phyloP scores from a whole-genome alignment of 805 yeast species.

The Candida gorgasii region DNA sequence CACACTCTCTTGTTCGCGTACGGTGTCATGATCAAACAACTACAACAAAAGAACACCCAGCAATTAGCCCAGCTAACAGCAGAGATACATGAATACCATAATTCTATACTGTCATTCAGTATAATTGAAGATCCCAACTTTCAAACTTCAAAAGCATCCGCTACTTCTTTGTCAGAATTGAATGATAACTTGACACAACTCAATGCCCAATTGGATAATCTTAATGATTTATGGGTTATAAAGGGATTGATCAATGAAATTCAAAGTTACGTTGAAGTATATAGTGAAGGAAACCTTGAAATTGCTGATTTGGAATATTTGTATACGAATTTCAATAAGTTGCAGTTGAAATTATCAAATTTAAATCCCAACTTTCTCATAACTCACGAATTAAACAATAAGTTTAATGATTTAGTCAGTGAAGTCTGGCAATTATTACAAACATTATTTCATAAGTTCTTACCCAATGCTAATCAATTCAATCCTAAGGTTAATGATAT shows the following conservation, averaged over 20 bases:
- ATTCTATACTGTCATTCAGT: slow-evolving; percentile 15
- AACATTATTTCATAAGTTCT: slow-evolving; percentile 17
- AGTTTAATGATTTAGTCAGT: slow-evolving; percentile 11
- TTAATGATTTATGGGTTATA: slow-evolving; percentile 29
- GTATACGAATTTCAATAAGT: slow-evolving; percentile 20
- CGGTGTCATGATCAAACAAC: slow-evolving; percentile 12
- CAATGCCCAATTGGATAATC: slow-evolving; percentile 12
- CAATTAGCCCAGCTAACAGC: slow-evolving; percentile 5
- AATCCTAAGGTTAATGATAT: slow-evolving; percentile 11
- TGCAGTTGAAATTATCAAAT: slow-evolving; percentile 16
- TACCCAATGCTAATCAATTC: slow-evolving; percentile 23
- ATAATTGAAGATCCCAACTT: slow-evolving; percentile 22
- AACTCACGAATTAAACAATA: slow-evolving; percentile 15
- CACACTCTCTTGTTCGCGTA: too few relatives aligned
- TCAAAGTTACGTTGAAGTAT: slow-evolving; percentile 14
- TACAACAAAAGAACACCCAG: slow-evolving; percentile 7
- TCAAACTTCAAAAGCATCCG: slow-evolving; percentile 4
- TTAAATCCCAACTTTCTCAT: slow-evolving; percentile 17
- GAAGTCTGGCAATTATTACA: slow-evolving; percentile 17
- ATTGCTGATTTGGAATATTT: slow-evolving; percentile 22
- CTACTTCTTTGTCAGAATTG: slow-evolving; percentile 15
- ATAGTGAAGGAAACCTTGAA: slow-evolving; percentile 14
- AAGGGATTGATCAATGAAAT: slow-evolving; percentile 28
- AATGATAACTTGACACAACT: slow-evolving; percentile 12
- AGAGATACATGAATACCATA: slow-evolving; percentile 13